Percentiles rank a stretch among this genome's conserved stretches.
These are phyloP conservation scores for Cardiospermum halicacabum DNA, from an alignment of 345 rosid species.

Conservation along the genomic window DNA sequence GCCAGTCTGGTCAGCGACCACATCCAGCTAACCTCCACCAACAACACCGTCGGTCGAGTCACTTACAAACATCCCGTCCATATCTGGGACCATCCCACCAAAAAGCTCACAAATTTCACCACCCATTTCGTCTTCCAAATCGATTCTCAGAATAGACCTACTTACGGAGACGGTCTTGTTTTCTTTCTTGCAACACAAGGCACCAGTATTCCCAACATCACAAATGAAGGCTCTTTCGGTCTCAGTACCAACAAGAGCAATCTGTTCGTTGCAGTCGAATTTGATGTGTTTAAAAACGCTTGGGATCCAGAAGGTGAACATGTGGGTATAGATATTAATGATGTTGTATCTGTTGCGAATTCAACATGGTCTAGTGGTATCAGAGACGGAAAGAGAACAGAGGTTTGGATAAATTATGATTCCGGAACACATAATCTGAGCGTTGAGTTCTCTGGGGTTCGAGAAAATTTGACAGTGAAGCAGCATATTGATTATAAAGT, in stretches of 20 bases:
- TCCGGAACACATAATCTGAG: conserved; percentile 10
- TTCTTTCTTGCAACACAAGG: conserved; percentile 8
- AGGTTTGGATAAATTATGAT: conserved; percentile 31
- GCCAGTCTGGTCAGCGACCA: not conserved
- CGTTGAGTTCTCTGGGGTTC: conserved; percentile 15
- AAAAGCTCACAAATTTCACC: not conserved
- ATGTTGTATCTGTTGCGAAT: conserved; percentile 10
- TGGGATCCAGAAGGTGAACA: conserved; percentile 22
- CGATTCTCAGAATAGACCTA: not conserved
- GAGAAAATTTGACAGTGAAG: not conserved
- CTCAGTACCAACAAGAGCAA: conserved; percentile 2
- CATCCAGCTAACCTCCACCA: not conserved
- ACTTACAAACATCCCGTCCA: not conserved
- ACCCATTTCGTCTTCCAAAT: not conserved
- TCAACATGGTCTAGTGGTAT: conserved; percentile 3
- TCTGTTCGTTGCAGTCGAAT: conserved; percentile 20
- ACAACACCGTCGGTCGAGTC: not conserved
- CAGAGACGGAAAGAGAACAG: not conserved
- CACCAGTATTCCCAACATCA: not conserved
- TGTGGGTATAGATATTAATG: conserved; percentile 26
- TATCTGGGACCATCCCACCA: not conserved
- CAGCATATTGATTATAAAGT: not conserved
- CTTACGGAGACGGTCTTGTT: conserved; percentile 1
- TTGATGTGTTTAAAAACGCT: conserved; percentile 16
- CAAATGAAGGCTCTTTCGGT: conserved; percentile 10